These are phyloP conservation scores for Suillus paluster DNA, from an alignment of 768 basidiomycete genomes.

Conservation along the genomic window DNA sequence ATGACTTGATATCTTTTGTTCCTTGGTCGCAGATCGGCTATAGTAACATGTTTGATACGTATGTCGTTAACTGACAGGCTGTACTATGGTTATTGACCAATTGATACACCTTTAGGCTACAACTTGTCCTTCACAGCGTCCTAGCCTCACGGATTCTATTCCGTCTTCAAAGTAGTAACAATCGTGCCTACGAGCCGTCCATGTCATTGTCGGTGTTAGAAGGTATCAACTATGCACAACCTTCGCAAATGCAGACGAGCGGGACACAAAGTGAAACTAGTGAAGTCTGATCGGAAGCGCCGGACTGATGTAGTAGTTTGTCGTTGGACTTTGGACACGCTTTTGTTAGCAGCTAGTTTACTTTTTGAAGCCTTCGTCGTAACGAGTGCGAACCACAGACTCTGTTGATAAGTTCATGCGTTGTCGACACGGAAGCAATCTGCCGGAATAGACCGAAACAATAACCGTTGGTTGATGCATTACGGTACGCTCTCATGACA, in stretches of 20 bases:
- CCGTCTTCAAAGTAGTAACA: slow-evolving; percentile 26
- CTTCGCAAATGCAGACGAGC: not conserved
- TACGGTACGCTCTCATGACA: slow-evolving; percentile 5
- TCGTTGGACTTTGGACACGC: not conserved
- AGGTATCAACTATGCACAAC: not conserved
- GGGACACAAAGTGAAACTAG: not conserved
- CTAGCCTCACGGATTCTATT: slow-evolving; percentile 33
- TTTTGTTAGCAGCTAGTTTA: not conserved
- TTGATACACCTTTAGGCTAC: slow-evolving; percentile 3
- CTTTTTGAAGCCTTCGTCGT: not conserved
- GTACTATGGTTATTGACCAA: not conserved
- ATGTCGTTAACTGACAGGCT: not conserved
- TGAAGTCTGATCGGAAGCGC: not conserved
- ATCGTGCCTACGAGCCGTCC: not conserved
- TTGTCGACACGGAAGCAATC: not conserved
- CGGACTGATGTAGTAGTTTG: not conserved
- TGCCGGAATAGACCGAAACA: slow-evolving; percentile 4
- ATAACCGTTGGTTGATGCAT: slow-evolving; percentile 1
- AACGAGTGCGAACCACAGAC: not conserved
- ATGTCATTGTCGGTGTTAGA: not conserved
- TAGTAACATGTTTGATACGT: not conserved
- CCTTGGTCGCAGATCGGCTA: not conserved
- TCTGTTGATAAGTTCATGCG: not conserved
- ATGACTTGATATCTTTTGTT: not conserved
- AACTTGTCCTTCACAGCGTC: slow-evolving; percentile 31